Evolutionary conservation across 306 rosid species (phyloP).

Genomic region (Medicago lupulina): DNA sequence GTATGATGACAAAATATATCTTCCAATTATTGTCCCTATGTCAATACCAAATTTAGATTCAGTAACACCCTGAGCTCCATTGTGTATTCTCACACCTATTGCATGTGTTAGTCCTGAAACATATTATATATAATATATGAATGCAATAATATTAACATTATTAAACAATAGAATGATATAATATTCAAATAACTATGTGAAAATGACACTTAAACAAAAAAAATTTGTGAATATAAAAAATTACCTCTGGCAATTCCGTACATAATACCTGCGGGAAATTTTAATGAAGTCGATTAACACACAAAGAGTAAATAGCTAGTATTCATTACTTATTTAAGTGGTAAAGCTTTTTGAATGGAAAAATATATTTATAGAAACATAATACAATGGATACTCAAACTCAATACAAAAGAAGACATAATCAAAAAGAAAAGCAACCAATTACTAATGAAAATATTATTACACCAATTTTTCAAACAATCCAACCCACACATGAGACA

Average conservation of each 20-base stretch:
- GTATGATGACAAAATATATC: background rate
- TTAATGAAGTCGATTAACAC: background rate
- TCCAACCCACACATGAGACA: too few relatives aligned
- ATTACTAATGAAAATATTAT: too few relatives aligned
- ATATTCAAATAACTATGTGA: background rate
- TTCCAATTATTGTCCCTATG: background rate
- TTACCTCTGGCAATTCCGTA: slow-evolving; percentile 12
- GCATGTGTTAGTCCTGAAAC: background rate
- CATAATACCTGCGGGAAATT: slow-evolving; percentile 4
- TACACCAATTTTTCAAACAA: too few relatives aligned
- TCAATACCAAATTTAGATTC: background rate
- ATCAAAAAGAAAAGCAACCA: too few relatives aligned
- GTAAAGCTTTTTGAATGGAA: too few relatives aligned
- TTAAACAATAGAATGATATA: background rate
- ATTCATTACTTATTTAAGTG: too few relatives aligned
- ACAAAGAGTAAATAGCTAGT: too few relatives aligned
- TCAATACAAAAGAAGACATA: too few relatives aligned
- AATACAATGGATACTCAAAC: too few relatives aligned
- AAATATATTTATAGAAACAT: too few relatives aligned
- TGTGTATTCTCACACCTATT: background rate
- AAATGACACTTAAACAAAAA: background rate
- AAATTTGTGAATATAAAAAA: background rate
- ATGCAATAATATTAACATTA: background rate
- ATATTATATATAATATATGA: too few relatives aligned
- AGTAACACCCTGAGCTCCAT: background rate